Evolutionary conservation across 305 asterid genomes (phyloP).

Genomic region (Fraxinus xanthoxyloides): DNA sequence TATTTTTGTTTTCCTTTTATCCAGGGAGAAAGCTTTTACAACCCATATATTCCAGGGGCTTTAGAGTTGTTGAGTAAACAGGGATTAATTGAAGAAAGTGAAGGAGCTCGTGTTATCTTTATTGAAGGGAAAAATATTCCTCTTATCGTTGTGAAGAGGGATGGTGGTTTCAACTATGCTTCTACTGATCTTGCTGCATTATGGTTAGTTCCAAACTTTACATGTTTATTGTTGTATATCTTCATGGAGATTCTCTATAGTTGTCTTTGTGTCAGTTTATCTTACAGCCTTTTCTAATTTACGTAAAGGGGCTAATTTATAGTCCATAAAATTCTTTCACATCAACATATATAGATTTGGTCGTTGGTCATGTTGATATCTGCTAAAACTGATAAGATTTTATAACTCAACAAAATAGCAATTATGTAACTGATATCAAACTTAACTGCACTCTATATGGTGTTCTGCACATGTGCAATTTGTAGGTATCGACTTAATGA

Average conservation of each 20-base stretch:
- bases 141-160: slow-evolving; percentile 85
- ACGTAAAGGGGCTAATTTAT: not conserved
- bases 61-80: slow-evolving; percentile 51
- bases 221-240: not conserved
- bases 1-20: not conserved
- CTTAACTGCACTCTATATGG: not conserved
- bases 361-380: not conserved
- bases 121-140: slow-evolving; percentile 76
- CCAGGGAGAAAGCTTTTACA: slow-evolving; percentile 97
- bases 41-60: slow-evolving; percentile 67
- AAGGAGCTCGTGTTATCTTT: slow-evolving; percentile 91
- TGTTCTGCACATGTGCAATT: slow-evolving; percentile 13
- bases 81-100: slow-evolving; percentile 77
- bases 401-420: not conserved
- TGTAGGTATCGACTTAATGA: slow-evolving; percentile 84
- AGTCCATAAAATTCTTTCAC: not conserved
- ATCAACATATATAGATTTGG: not conserved
- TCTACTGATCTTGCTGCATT: slow-evolving; percentile 91
- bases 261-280: not conserved
- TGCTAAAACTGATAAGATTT: not conserved
- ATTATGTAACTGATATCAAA: slow-evolving; percentile 5
- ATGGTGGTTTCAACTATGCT: slow-evolving; percentile 93
- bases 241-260: slow-evolving; percentile 2
- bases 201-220: slow-evolving; percentile 53
- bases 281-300: not conserved